A percentile compares a stretch with the other conserved stretches of the same genome.
Evolutionary conservation across 73 alveolate species (phyloP).

Genomic region (Blepharisma japonicum): DNA sequence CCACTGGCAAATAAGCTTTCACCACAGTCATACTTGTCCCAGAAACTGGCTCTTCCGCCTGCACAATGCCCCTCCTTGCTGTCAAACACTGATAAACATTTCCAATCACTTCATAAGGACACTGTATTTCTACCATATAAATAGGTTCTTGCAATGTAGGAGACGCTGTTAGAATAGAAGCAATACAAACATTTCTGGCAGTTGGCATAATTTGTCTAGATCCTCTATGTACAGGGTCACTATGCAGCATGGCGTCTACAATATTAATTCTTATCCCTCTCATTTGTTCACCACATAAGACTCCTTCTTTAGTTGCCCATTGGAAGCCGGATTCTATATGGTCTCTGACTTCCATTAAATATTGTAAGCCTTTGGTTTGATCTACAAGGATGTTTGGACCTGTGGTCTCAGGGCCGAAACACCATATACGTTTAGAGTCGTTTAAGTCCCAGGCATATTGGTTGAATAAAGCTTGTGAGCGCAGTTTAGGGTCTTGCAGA

Average conservation of each 20-base stretch:
- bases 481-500: constrained; percentile 51
- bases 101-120: constrained; percentile 90
- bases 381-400: constrained; percentile 79
- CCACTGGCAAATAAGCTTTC: constrained; percentile 98
- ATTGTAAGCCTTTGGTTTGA: constrained; percentile 63
- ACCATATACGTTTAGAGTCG: constrained; percentile 76
- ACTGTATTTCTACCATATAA: constrained; percentile 85
- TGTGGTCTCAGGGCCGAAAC: constrained; percentile 84
- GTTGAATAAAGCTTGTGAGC: constrained; percentile 40
- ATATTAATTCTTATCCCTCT: constrained; percentile 87
- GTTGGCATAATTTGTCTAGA: constrained; percentile 95
- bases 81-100: constrained; percentile 89
- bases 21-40: constrained; percentile 92
- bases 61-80: constrained; percentile 95
- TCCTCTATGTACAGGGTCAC: constrained; percentile 93
- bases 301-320: constrained; percentile 84
- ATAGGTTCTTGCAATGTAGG: constrained; percentile 91
- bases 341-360: constrained; percentile 76
- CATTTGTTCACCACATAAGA: constrained; percentile 75
- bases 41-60: constrained; percentile 90
- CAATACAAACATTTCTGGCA: constrained; percentile 84
- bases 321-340: constrained; percentile 76
- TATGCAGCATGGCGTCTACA: constrained; percentile 80
- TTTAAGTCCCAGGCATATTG: constrained; percentile 46
- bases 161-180: constrained; percentile 76